Conservation (phyloP, 805 yeast genomes). For the Saccharomyces jurei region DNA sequence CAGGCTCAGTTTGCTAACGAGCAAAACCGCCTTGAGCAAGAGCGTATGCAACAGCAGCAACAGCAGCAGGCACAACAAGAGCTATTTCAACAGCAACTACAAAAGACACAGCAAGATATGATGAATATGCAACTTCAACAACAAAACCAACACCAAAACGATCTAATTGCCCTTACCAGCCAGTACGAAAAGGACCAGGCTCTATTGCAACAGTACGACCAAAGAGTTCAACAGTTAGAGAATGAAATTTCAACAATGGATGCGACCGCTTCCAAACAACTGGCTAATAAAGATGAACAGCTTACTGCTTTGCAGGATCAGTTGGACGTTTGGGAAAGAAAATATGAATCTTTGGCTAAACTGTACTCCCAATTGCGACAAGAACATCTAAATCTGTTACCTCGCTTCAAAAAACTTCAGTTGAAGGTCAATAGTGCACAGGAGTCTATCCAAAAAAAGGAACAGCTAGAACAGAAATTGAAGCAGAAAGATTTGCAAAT, state of each 20-base stretch:
- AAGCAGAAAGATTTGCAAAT: slow-evolving; percentile 80
- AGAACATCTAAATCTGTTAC: slow-evolving; percentile 74
- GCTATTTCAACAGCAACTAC: slow-evolving; percentile 46
- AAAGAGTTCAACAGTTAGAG: slow-evolving; percentile 74
- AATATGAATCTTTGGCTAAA: slow-evolving; percentile 84
- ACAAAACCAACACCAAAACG: slow-evolving; percentile 73
- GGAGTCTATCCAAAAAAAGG: slow-evolving; percentile 79
- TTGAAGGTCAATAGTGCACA: slow-evolving; percentile 85
- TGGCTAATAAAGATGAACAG: slow-evolving; percentile 70
- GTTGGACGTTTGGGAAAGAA: slow-evolving; percentile 67
- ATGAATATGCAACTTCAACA: slow-evolving; percentile 47
- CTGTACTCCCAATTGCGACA: slow-evolving; percentile 85
- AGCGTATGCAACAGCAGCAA: slow-evolving; percentile 51
- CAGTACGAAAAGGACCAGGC: slow-evolving; percentile 83
- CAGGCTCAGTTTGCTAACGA: slow-evolving; percentile 62
- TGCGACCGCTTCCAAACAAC: slow-evolving; percentile 60
- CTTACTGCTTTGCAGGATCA: slow-evolving; percentile 64
- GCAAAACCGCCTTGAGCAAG: slow-evolving; percentile 61
- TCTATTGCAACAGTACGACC: slow-evolving; percentile 79
- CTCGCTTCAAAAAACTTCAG: slow-evolving; percentile 72
- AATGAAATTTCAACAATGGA: slow-evolving; percentile 55
- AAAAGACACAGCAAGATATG: slow-evolving; percentile 60
- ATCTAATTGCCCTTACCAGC: slow-evolving; percentile 60
- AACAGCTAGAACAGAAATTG: slow-evolving; percentile 71
- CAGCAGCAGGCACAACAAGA: slow-evolving; percentile 65